A percentile compares a stretch with the other conserved stretches of the same genome.
Conservation (phyloP, 1,284 basidiomycete genomes). For the Heliocybe sulcata region DNA sequence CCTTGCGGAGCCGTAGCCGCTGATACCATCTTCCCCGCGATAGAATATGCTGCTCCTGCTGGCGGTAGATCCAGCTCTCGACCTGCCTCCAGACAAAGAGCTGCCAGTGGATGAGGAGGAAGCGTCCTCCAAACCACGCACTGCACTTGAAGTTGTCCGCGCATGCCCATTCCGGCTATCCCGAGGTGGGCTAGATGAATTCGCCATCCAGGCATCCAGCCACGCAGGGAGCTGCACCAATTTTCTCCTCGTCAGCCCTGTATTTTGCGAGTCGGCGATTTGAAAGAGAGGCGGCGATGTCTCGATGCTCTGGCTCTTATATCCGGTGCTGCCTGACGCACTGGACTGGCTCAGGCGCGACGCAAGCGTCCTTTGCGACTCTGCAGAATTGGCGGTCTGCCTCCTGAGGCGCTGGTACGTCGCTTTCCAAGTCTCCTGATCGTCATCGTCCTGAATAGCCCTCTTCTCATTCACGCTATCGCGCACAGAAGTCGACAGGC, state of each 20-base stretch:
- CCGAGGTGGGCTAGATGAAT: neutral
- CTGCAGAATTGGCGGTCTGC: conserved; percentile 20
- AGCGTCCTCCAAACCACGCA: neutral
- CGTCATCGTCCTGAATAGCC: conserved; percentile 7
- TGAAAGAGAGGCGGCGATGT: neutral
- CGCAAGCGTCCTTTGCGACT: conserved; percentile 20
- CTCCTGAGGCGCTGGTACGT: conserved; percentile 8
- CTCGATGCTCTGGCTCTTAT: neutral
- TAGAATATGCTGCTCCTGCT: neutral
- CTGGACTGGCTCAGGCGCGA: conserved; percentile 11
- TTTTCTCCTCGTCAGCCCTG: neutral
- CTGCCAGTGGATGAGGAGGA: neutral
- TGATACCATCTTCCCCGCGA: neutral
- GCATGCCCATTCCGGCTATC: neutral
- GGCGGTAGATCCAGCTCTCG: neutral
- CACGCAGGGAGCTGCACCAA: neutral
- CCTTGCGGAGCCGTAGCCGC: conserved; percentile 26
- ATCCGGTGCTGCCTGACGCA: neutral
- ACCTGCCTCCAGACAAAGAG: neutral
- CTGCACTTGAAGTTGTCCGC: neutral
- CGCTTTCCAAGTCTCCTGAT: conserved; percentile 8
- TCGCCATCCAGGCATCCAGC: neutral
- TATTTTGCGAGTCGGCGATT: neutral
- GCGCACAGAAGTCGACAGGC: conserved; percentile 28
- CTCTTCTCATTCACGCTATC: conserved; percentile 36